phyloP scores from a whole-genome alignment of 1,284 basidiomycete genomes.

The Jaminaea rosea region DNA sequence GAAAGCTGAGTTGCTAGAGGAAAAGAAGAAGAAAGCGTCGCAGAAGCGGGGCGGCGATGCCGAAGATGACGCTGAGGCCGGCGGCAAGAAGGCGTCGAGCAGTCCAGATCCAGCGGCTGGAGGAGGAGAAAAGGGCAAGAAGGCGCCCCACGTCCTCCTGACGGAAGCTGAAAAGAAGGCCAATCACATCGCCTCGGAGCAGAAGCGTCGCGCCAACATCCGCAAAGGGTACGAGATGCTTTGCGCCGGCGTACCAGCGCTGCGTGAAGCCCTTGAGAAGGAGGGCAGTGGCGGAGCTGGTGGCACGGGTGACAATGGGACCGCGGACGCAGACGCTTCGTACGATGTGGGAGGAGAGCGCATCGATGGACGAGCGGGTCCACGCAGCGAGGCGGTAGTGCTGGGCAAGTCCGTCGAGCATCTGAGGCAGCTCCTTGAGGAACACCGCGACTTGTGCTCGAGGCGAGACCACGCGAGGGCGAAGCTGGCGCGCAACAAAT shows the following conservation, averaged over 20 bases:
- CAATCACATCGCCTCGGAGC: conserved; percentile 88
- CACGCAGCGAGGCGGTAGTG: conserved; percentile 28
- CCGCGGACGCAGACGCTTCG: background rate
- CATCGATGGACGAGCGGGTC: conserved; percentile 28
- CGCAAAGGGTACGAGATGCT: conserved; percentile 77
- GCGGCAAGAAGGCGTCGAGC: conserved; percentile 50
- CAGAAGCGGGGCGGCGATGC: conserved; percentile 10
- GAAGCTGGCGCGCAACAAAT: background rate
- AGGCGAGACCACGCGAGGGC: background rate
- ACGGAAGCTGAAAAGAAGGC: conserved; percentile 77
- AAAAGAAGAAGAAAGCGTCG: conserved; percentile 10
- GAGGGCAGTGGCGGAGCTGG: background rate
- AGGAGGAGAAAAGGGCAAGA: conserved; percentile 1
- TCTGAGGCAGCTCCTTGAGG: conserved; percentile 1
- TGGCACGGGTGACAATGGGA: conserved; percentile 2
- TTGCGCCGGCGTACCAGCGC: conserved; percentile 65
- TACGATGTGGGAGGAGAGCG: conserved; percentile 8
- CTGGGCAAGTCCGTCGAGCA: conserved; percentile 18
- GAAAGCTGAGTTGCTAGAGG: conserved; percentile 14
- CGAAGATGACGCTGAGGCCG: conserved; percentile 8
- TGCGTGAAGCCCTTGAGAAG: conserved; percentile 50
- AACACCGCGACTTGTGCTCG: background rate
- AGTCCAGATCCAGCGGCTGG: background rate
- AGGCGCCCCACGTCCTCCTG: conserved; percentile 54
- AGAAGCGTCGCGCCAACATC: conserved; percentile 78